Base-by-base conservation (phyloP, 176 grass and related monocot genomes). In the Phoenix roebelenii region DNA sequence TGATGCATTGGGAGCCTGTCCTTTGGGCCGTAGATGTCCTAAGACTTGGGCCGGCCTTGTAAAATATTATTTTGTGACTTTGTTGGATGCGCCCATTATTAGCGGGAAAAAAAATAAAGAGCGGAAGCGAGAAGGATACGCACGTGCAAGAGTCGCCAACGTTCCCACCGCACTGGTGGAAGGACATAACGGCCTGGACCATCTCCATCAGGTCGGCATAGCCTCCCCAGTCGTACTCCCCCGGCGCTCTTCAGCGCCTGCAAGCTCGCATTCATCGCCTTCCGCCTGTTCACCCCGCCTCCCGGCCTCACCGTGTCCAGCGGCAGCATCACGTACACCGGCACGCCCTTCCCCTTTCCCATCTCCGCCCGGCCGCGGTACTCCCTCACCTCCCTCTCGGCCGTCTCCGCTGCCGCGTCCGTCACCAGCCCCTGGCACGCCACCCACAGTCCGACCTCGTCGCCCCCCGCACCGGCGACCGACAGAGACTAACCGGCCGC, bases 171-270 rank as follows among this genome's bases (percentile, higher is more conserved):
- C 64, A 66, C 64, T 66, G 64, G 7, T 66, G 64, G 50, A 66
- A 66, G 64, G 64, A 66, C 64, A 66, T 66, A 14, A 66, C 64
- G 50, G 50, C 50, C 64, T 66, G 64, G 64, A 66, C 64, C 50
- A 66, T 66, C 50, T 66, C 64, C 49, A 66, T 28, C 22, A 66
- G 23, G 2, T 66, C 64, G 64, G 50, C 64, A 14, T 66, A 66
- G 16, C 64, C 64, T 15, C 50, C 16, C 64, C 64, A 66, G 14
- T 66, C 64, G 50, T 66, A 66, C 23, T 66, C 64, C 49, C 64
- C 64, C 1, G 64, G 64, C 50, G 23, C 25, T 66, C 64, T 66
- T 66, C 50, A 66, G 50, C 49, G 64, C 64, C 64, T 28, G 51
- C 22, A 66, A 23, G n/a, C 64, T 66, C 16, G 50, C 64, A 16